Conservation (phyloP, 176 grass and related monocot genomes). For the Tillandsia leiboldiana region DNA sequence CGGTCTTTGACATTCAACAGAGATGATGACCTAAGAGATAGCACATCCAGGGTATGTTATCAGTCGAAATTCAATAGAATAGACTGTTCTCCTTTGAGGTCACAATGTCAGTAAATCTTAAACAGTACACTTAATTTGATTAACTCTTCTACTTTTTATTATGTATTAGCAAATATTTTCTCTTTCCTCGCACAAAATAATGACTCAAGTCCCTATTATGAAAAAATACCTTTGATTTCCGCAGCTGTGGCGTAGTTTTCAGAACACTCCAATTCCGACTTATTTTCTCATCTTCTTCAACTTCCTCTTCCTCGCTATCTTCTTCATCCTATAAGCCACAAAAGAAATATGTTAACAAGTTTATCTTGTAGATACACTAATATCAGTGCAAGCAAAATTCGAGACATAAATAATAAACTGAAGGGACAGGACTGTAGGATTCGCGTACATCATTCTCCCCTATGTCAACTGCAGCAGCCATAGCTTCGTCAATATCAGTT, state of each 20-base stretch:
- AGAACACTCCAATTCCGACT: slow-evolving; percentile 68
- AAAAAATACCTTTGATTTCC: slow-evolving; percentile 56
- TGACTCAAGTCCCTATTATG: background rate
- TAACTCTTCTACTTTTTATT: too few species aligned
- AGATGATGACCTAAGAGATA: too few species aligned
- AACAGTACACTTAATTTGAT: too few species aligned
- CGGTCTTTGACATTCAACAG: background rate
- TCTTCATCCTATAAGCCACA: slow-evolving; percentile 44
- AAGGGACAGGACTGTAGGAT: background rate
- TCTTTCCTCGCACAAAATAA: too few species aligned
- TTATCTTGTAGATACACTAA: background rate
- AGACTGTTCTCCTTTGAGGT: too few species aligned
- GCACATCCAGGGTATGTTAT: too few species aligned
- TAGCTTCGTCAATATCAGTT: slow-evolving; percentile 53
- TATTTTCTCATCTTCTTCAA: slow-evolving; percentile 38
- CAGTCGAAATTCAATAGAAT: too few species aligned
- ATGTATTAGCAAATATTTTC: too few species aligned
- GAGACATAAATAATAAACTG: background rate
- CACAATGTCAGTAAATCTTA: too few species aligned
- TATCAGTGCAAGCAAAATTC: background rate
- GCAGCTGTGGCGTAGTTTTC: slow-evolving; percentile 48
- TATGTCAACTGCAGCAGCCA: slow-evolving; percentile 91
- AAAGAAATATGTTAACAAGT: background rate
- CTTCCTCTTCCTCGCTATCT: slow-evolving; percentile 54
- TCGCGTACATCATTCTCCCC: slow-evolving; percentile 72